Evolutionary conservation across 805 yeast species (phyloP), one percentile per base, ranked within the genome.

Genomic region (Candida qinlingensis): DNA sequence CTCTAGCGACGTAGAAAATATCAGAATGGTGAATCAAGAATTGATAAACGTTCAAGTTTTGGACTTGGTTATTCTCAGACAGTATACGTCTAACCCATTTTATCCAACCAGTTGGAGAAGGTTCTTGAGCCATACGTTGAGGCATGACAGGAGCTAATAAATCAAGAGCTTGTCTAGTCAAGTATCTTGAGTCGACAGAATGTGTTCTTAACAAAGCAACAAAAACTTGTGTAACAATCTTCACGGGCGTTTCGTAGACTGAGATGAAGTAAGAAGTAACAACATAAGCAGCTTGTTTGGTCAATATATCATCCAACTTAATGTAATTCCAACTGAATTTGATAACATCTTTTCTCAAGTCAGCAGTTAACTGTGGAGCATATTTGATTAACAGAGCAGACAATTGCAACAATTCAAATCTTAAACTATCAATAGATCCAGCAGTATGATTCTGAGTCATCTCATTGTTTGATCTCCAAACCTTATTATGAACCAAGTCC

Each of bases 281-380:
- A 33, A 90, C 87, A 62, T 92, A 91, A 0, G 98, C 97, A 4
- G 94, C 87, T 57, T 91, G 96, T 61, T 94, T 94, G 28, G 96
- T 80, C 44, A 90, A 78, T 45, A 83, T 77, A 62, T 94, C 99
- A 53, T 91, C 97, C 33, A 91, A 70, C 56, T 88, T 88, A 60
- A 94, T 84, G 59, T 83, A 87, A 56, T 87, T 87, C 99, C 99
- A 94, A 57, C 90, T 86, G 68, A 90, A 94, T 64, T 88, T 89
- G 64, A 94, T 88, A 39, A 94, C 80, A 57, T 90, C 96, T 61
- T 89, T 92, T 39, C 87, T 74, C 55, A 78, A 74, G 12, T 80
- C 85, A 7, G 76, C 69, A 28, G 88, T 74, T 9, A 73, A 66
- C 0, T 69, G 64, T 0, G 96, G 81, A 1, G 87, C 82, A 66